Evolutionary conservation across 306 rosid species (phyloP).

Genomic region (Vigna nakashimae): DNA sequence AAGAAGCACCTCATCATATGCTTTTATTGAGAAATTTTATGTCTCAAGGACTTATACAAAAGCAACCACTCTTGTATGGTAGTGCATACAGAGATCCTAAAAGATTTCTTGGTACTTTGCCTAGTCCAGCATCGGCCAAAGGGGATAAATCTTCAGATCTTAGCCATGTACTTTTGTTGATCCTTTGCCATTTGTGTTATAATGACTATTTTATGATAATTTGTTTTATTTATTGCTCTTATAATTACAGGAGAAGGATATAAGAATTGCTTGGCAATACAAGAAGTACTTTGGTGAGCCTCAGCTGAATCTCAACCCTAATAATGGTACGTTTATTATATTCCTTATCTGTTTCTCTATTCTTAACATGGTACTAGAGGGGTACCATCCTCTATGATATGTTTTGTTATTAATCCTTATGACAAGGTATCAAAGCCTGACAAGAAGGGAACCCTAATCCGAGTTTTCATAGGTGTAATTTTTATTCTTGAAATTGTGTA

Average conservation of each 20-base stretch:
- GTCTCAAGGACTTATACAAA: slow-evolving; percentile 88
- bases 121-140: slow-evolving; percentile 65
- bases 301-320: slow-evolving; percentile 54
- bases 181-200: slow-evolving; percentile 20
- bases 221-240: slow-evolving; percentile 28
- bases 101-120: slow-evolving; percentile 91
- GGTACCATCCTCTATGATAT: no score
- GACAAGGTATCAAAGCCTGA: no score
- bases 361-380: no score
- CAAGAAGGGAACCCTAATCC: no score
- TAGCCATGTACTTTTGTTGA: slow-evolving; percentile 57
- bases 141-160: slow-evolving; percentile 61
- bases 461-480: no score
- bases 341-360: no score
- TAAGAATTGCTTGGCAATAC: slow-evolving; percentile 97
- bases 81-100: slow-evolving; percentile 81
- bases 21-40: slow-evolving; percentile 89
- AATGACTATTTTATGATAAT: slow-evolving; percentile 29
- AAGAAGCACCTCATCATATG: slow-evolving; percentile 98
- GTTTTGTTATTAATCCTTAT: no score
- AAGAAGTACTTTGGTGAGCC: slow-evolving; percentile 85
- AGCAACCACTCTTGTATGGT: slow-evolving; percentile 86
- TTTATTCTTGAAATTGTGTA: no score
- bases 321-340: slow-evolving; percentile 51
- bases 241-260: slow-evolving; percentile 69